Percentiles rank a stretch among this genome's conserved stretches.
Conservation (phyloP, 441 rosid genomes). For the Codiaeum variegatum region DNA sequence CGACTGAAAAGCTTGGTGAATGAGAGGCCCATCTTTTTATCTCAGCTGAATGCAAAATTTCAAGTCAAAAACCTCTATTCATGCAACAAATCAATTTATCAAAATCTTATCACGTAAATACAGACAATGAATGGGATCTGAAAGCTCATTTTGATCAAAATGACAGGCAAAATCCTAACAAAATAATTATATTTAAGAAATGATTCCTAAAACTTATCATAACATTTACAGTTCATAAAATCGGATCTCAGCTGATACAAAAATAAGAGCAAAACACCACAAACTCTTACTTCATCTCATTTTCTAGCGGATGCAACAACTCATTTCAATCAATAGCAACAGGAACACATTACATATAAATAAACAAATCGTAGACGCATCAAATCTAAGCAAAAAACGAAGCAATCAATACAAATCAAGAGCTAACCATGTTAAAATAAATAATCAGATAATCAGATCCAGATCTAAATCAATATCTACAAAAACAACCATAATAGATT, state of each 20-base stretch:
- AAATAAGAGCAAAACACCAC: neutral
- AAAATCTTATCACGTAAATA: neutral
- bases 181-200: no score
- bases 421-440: neutral
- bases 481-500: neutral
- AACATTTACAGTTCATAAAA: neutral
- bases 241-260: neutral
- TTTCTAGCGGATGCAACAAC: neutral
- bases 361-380: neutral
- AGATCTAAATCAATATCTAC: neutral
- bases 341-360: neutral
- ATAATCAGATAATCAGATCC: slow-evolving; percentile 12
- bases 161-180: neutral
- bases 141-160: neutral
- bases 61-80: neutral
- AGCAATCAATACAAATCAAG: neutral
- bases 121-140: neutral
- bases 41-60: slow-evolving; percentile 24
- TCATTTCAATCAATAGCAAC: neutral
- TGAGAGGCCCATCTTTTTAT: slow-evolving; percentile 49
- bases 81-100: neutral
- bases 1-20: slow-evolving; percentile 61
- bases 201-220: neutral
- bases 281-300: neutral
- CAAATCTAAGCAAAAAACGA: slow-evolving; percentile 7